Evolutionary conservation across 306 rosid genomes (phyloP).

Genomic region (Senna tora): DNA sequence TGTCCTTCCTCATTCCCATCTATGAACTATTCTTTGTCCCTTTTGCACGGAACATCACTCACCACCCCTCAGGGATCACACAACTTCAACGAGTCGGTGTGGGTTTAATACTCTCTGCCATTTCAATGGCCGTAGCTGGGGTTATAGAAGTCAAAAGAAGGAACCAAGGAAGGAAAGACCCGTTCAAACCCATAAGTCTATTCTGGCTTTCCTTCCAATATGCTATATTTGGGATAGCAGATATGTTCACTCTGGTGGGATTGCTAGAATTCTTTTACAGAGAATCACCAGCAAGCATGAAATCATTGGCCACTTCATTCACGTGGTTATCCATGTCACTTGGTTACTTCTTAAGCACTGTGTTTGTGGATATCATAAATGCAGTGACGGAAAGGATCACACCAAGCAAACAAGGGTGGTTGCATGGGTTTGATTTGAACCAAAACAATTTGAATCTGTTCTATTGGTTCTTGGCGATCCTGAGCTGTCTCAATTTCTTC

Average conservation of each 20-base stretch:
- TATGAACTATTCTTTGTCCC: constrained; percentile 81
- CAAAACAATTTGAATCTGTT: constrained; percentile 62
- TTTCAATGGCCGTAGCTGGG: constrained; percentile 81
- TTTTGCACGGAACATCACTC: constrained; percentile 67
- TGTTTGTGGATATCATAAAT: constrained; percentile 65
- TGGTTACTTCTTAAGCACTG: constrained; percentile 72
- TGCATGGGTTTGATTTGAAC: constrained; percentile 61
- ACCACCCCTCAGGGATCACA: constrained; percentile 76
- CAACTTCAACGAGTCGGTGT: constrained; percentile 88
- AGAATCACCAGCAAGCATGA: constrained; percentile 78
- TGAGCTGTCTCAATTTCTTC: constrained; percentile 69
- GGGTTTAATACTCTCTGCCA: constrained; percentile 64
- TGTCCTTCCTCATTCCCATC: constrained; percentile 62
- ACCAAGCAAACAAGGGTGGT: constrained; percentile 70
- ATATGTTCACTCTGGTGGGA: constrained; percentile 88
- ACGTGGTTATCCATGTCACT: constrained; percentile 69
- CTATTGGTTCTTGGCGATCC: constrained; percentile 79
- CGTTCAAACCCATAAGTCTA: constrained; percentile 53
- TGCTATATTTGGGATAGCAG: constrained; percentile 80
- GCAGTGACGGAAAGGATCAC: constrained; percentile 53
- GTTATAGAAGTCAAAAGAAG: constrained; percentile 67
- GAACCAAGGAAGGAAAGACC: constrained; percentile 50
- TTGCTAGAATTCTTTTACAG: constrained; percentile 76
- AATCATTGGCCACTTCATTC: constrained; percentile 74
- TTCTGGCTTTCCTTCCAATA: constrained; percentile 84